These are phyloP conservation scores for sunflower (Helianthus annuus) DNA, from an alignment of 129 eudicot genomes.

Conservation along the genomic window DNA sequence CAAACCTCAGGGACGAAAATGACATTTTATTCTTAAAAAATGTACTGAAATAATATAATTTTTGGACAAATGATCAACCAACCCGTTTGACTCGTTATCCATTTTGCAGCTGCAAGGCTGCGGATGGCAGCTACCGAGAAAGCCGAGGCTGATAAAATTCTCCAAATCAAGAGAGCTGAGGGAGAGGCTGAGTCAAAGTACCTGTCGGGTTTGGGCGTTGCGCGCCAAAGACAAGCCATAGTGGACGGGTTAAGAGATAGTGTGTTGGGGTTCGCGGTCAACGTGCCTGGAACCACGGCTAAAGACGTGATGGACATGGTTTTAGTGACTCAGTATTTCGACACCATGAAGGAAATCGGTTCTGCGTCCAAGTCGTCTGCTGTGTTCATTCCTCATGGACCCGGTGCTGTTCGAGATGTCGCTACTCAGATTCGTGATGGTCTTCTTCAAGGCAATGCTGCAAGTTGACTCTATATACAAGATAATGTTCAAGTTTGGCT, in stretches of 20 bases:
- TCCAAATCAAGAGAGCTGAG: slow-evolving; percentile 72
- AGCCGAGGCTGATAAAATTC: slow-evolving; percentile 67
- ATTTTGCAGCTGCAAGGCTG: slow-evolving; percentile 56
- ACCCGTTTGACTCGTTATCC: background rate
- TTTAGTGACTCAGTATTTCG: slow-evolving; percentile 67
- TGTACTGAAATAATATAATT: background rate
- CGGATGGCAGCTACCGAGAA: slow-evolving; percentile 70
- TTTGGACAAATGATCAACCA: background rate
- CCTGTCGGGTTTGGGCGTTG: slow-evolving; percentile 62
- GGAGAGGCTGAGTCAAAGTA: slow-evolving; percentile 73
- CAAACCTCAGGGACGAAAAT: too few species aligned
- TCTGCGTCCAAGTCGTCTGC: slow-evolving; percentile 64
- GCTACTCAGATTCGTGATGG: slow-evolving; percentile 70
- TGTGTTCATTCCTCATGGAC: slow-evolving; percentile 69
- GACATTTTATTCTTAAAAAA: too few species aligned
- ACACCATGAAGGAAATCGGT: slow-evolving; percentile 79
- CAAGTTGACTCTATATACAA: background rate
- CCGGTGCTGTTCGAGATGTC: slow-evolving; percentile 67
- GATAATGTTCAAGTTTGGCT: background rate
- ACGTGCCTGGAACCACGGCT: slow-evolving; percentile 65
- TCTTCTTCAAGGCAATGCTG: slow-evolving; percentile 46
- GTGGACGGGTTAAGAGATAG: slow-evolving; percentile 74
- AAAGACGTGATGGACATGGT: slow-evolving; percentile 82
- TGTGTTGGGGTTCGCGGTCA: slow-evolving; percentile 60
- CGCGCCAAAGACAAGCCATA: slow-evolving; percentile 62